These are phyloP conservation scores for Penicillium chermesinum DNA, from an alignment of 495 filamentous ascomycete species.

Conservation along the genomic window DNA sequence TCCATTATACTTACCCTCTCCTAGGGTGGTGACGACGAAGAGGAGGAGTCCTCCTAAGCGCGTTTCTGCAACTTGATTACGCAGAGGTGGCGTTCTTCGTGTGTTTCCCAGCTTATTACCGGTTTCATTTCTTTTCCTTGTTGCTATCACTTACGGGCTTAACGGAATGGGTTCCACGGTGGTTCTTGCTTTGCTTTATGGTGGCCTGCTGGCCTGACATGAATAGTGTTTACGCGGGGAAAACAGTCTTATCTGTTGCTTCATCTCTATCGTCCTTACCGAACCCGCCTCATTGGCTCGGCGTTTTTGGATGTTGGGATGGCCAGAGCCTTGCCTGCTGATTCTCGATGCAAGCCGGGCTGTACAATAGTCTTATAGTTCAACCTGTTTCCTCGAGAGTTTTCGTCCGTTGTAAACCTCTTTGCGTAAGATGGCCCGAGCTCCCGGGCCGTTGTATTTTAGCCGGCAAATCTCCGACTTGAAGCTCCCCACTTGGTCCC, in stretches of 20 bases:
- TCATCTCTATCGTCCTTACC: not conserved
- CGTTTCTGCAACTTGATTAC: slow-evolving; percentile 2
- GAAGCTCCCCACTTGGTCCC: not conserved
- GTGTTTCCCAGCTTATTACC: slow-evolving; percentile 2
- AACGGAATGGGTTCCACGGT: slow-evolving; percentile 10
- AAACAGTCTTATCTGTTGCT: slow-evolving; percentile 2
- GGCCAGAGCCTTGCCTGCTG: slow-evolving; percentile 4
- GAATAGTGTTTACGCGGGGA: slow-evolving; percentile 3
- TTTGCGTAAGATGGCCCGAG: not conserved
- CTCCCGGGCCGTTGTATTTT: not conserved
- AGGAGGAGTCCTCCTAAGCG: slow-evolving; percentile 7
- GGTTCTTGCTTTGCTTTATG: slow-evolving; percentile 9
- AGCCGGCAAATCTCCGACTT: not conserved
- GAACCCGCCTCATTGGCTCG: not conserved
- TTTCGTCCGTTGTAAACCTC: no score
- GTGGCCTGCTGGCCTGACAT: not conserved
- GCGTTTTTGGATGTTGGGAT: not conserved
- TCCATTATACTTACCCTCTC: not conserved
- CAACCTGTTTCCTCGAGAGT: slow-evolving; percentile 1
- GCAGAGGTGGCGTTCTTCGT: slow-evolving; percentile 3
- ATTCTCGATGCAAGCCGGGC: slow-evolving; percentile 6
- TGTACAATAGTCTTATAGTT: slow-evolving; percentile 8
- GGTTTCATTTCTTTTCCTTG: slow-evolving; percentile 7
- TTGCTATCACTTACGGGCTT: slow-evolving; percentile 7
- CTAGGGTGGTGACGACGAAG: slow-evolving; percentile 1